Conservation (phyloP, 73 alveolate species). For the Paramecium sexaurelia region DNA sequence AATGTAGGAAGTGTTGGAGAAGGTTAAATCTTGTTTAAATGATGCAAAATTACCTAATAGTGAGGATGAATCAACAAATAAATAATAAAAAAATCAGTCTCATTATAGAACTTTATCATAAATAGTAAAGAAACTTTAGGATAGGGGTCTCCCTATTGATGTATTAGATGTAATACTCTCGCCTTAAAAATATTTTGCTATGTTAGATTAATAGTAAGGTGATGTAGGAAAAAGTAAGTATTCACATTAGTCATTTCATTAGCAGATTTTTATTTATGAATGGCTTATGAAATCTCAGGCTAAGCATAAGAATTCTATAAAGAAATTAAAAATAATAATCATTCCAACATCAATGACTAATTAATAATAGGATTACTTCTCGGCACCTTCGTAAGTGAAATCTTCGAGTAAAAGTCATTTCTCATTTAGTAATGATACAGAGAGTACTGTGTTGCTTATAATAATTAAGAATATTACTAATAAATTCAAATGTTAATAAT, state of each 20-base stretch:
- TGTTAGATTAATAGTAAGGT: not conserved
- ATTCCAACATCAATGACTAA: not conserved
- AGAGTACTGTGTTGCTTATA: not conserved
- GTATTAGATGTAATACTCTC: not conserved
- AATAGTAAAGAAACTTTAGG: not conserved
- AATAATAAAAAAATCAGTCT: not conserved
- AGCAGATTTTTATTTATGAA: not conserved
- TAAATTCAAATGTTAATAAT: not conserved
- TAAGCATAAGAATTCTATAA: not conserved
- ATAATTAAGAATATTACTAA: not conserved
- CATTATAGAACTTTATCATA: not conserved
- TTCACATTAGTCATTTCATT: not conserved
- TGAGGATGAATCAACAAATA: not conserved
- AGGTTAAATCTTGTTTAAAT: not conserved
- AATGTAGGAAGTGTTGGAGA: not conserved
- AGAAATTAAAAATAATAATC: not conserved
- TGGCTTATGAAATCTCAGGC: not conserved
- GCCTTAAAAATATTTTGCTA: not conserved
- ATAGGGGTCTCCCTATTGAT: not conserved
- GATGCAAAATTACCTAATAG: not conserved
- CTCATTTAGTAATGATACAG: not conserved
- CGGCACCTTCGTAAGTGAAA: not conserved
- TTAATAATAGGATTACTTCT: conserved; percentile 13
- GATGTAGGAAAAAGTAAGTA: not conserved
- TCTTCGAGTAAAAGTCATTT: not conserved